Evolutionary conservation across 257 asterid species (phyloP), one percentile per base, ranked within the genome.

Genomic region (Solanum chmielewskii): DNA sequence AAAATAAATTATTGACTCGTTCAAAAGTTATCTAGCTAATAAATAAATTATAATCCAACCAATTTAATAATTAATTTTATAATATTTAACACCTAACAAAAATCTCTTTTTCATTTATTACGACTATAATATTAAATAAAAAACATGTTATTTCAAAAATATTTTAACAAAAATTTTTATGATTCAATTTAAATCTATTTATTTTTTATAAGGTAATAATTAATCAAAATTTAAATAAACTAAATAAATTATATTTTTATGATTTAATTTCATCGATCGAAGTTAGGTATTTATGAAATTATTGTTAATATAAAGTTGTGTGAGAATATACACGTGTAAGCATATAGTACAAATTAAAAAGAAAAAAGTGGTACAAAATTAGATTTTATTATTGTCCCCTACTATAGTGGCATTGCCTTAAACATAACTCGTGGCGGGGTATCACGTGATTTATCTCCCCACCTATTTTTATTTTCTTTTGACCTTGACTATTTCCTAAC

Each of bases 391-490:
- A 49, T 81, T 90, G 88, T 52, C 76, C 70, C 62, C 7, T 20
- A 2, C 3, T 81, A 62, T 11, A 76, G 90, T 86, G 90, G 87
- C 89, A 66, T 45, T 44, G 23, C 20, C 31, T 1, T 25, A 68
- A 13, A 74, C 84, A 86, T 83, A 86, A 87, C 87, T 90, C 88
- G 87, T 87, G 88, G 86, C 13, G 4, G 33, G n/a, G 41, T 47
- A 44, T 86, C 91, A 89, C 87, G 90, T 87, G 91, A 39, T 73
- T n/a, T 35, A 68, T 23, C 64, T 45, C 85, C 84, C 49, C 41
- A 47, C 85, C 78, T 1, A 31, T 4, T 33, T 3, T 1, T 15
- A 56, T 3, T 8, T 11, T 31, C 23, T 5, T 1, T 21, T 52
- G 12, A 35, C 83, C 5, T 59, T 41, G 15, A n/a, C 27, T 16